Base-by-base conservation (phyloP, 1,284 basidiomycete genomes). In the Xanthoconium separans region DNA sequence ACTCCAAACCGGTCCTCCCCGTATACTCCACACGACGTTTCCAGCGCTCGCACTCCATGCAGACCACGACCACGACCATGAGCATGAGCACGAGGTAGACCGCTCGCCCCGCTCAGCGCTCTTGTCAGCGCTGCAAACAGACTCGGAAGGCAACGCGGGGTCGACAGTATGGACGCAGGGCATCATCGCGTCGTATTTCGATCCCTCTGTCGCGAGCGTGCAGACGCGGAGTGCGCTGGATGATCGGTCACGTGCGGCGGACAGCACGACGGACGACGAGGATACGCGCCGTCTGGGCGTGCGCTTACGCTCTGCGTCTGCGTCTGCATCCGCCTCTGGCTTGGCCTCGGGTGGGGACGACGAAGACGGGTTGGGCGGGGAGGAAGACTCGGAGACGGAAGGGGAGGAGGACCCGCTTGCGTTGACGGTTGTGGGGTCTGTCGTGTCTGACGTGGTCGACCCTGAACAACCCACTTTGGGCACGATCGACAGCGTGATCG, bases 81-180 rank as follows among this genome's bases (percentile, higher is more conserved):
- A 51, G 16, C 44, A 3, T 4, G 61, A 61, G 7, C 57, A 0
- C 10, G 56, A 70, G 59, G 62, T 69, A 56, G 41, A 72, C 66
- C 70, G 68, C 66, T 71, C 69, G 47, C 64, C 64, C 7, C 58
- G 57, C 47, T 58, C 58, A 15, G 56, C 50, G 6, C 60, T 50
- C 50, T 36, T 61, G 39, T 60, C 58, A 15, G 59, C 53, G 0
- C 54, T 52, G 24, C 53, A 55, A 10, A 75, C 76, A 9, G 77
- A 75, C 51, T 72, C 70, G 44, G 77, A 78, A 40, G 76, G 76
- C 4, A 73, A 77, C 53, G 65, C 66, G 3, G 77, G 75, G 10
- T 83, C 84, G 24, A 86, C 85, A 1, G 82, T 86, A 41, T 89
- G 87, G 88, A 75, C 77, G 27, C 80, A 82, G 37, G 75, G 74